A percentile compares a stretch with the other conserved stretches of the same genome.
Conservation (phyloP, 345 rosid species). For the Citrus mangshanensis region DNA sequence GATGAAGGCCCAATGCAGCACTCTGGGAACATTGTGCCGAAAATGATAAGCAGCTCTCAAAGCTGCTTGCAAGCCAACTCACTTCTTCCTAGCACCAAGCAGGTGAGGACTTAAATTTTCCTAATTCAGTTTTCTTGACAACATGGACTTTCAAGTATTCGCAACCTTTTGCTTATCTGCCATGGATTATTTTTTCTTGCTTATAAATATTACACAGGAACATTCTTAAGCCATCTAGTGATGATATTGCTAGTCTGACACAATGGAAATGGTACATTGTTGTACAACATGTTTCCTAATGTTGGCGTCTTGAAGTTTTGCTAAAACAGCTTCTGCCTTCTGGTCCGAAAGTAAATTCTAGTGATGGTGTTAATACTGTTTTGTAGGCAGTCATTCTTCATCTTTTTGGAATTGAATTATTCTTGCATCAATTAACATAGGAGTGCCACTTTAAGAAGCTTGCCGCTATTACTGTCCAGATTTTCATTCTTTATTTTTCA, state of each 20-base stretch:
- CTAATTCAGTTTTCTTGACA: not conserved
- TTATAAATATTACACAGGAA: not conserved
- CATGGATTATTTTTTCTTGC: not conserved
- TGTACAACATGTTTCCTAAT: not conserved
- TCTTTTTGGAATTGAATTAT: not conserved
- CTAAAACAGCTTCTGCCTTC: not conserved
- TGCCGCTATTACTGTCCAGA: not conserved
- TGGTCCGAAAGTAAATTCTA: not conserved
- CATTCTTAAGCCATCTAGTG: not conserved
- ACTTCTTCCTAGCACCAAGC: slow-evolving; percentile 28
- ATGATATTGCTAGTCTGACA: not conserved
- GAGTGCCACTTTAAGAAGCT: not conserved
- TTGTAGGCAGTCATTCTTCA: not conserved
- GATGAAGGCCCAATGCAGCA: slow-evolving; percentile 14
- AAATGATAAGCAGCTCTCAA: slow-evolving; percentile 24
- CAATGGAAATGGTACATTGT: not conserved
- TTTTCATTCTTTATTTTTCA: not conserved
- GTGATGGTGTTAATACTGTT: not conserved
- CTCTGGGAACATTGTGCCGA: slow-evolving; percentile 19
- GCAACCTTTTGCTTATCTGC: not conserved
- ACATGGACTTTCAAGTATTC: not conserved
- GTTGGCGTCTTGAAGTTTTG: not conserved
- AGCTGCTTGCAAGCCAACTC: slow-evolving; percentile 29
- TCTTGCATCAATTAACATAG: not conserved
- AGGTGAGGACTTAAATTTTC: slow-evolving; percentile 40